Evolutionary conservation across 805 yeast genomes (phyloP), one percentile per base, ranked within the genome.

Genomic region (Clavispora santaluciae): DNA sequence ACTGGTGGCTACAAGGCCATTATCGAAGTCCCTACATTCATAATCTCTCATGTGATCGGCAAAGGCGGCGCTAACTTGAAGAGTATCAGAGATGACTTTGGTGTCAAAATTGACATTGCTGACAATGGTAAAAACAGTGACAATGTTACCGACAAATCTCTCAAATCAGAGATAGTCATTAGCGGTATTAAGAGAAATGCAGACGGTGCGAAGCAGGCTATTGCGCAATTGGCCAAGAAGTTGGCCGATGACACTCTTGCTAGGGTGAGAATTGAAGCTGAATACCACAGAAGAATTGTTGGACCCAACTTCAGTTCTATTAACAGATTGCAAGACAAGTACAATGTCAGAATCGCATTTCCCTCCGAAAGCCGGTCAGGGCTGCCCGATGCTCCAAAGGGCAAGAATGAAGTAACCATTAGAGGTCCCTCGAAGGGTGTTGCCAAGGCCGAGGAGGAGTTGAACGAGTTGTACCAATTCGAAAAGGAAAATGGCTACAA

Each of bases 401-500:
- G 69, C 42, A 68, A 71, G 53, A 75, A 79, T 55, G 93, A 86
- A 51, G 81, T 84, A 31, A 68, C 74, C 22, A 75, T 91, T 43
- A 81, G 81, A 55, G 97, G 97, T 41, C 95, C 97, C 37, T 86
- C 97, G 20, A 83, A 82, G 63, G 93, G 91, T 51, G 98, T 86
- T 24, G 73, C 78, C 24, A 81, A 81, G 59, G 95, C 95, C 24
- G 79, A 79, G 59, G 90, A 82, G 47, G 97, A 90, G 68, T 68
- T 95, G 56, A 73, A 76, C 51, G 96, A 89, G 42, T 73, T 95
- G 47, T 71, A 86, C 51, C 83, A 84, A 51, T 93, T 83, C 61
- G 98, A 90, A 63, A 82, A 76, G 55, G 95, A 86, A 53, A 87
- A 89, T 57, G 91, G 95, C 13, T 78, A 78, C 65, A 73, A 76